phyloP scores from a whole-genome alignment of 2,329 filamentous ascomycete species.

The Verticillium longisporum region DNA sequence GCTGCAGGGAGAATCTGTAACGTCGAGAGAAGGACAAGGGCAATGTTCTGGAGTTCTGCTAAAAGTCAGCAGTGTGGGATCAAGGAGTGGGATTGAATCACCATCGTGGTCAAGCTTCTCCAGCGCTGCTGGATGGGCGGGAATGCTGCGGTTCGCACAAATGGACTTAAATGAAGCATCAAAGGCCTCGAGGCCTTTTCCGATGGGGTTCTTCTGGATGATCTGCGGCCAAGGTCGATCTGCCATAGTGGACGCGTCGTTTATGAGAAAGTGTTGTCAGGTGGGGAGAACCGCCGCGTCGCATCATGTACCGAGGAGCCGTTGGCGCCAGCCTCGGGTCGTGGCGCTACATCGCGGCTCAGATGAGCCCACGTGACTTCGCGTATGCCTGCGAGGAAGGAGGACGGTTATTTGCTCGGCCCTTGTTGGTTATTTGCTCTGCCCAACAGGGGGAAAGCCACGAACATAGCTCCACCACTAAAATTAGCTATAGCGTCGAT shows the following conservation, averaged over 20 bases:
- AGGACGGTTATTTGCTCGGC: no score
- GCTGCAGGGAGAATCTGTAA: not conserved
- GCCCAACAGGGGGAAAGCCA: no score
- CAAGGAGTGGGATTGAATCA: conserved; percentile 1
- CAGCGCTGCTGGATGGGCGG: conserved; percentile 12
- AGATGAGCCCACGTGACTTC: not conserved
- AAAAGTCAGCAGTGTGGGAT: conserved; percentile 8
- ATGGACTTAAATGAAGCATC: conserved; percentile 15
- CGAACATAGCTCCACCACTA: no score
- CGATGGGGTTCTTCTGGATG: conserved; percentile 21
- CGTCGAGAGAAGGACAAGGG: not conserved
- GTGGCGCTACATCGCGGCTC: not conserved
- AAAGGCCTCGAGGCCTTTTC: conserved; percentile 19
- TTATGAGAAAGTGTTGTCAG: not conserved
- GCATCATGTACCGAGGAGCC: not conserved
- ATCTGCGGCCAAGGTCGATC: conserved; percentile 15
- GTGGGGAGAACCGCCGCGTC: not conserved
- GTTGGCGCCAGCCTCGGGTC: not conserved
- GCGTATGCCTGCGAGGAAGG: no score
- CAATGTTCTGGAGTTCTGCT: conserved; percentile 8
- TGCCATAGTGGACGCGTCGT: conserved; percentile 9
- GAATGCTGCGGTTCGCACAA: conserved; percentile 12
- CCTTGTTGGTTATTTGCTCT: no score
- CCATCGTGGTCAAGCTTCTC: conserved; percentile 16
- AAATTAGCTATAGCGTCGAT: no score